Evolutionary conservation across 2,329 filamentous ascomycete species (phyloP), one percentile per base, ranked within the genome.

Genomic region (Sarocladium strictum): DNA sequence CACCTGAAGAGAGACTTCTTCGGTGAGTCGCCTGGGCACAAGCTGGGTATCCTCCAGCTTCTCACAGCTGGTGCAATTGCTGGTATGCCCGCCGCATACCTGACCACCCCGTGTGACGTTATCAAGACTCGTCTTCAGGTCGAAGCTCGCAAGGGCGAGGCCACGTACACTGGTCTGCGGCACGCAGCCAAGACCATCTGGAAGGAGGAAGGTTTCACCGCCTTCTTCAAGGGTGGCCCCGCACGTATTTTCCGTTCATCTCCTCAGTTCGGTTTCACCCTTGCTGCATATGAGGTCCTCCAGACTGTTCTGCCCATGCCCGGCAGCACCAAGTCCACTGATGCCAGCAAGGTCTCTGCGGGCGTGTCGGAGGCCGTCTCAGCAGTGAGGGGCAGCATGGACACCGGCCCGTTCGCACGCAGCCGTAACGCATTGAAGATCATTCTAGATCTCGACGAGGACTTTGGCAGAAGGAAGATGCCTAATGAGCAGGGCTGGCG

Each of bases 61-160:
- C 81, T 99, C 58, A 94, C 90, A 19, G 91, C 94, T 7, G 94
- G 94, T 75, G 94, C 94, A 57, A 97, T 99, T 60, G 89, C 89
- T 29, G 89, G 89, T 73, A 94, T 94, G 88, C 89, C 89, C 5
- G 89, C 89, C 4, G 89, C 89, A 7, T 99, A 99, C 75, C 80
- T 99, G 58, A 99, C 94, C 23, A 99, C 94, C 2, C 94, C 94
- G 0, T 97, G 89, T 76, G 94, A 99, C 67, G 94, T 99, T 58
- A 97, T 99, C 85, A 99, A 99, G 81, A 99, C 94, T 2, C 88
- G 94, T 69, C 80, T 99, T 57, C 94, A 99, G 72, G 94, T 99
- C 56, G 94, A 99, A 72, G 92, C 93, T 21, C 88, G 94, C 60
- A 97, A 97, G 78, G 94, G 94, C 59, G 93, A 99, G 65, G 86